These are phyloP conservation scores for Austroboletus eburneus DNA, from an alignment of 768 basidiomycete species.

Conservation along the genomic window DNA sequence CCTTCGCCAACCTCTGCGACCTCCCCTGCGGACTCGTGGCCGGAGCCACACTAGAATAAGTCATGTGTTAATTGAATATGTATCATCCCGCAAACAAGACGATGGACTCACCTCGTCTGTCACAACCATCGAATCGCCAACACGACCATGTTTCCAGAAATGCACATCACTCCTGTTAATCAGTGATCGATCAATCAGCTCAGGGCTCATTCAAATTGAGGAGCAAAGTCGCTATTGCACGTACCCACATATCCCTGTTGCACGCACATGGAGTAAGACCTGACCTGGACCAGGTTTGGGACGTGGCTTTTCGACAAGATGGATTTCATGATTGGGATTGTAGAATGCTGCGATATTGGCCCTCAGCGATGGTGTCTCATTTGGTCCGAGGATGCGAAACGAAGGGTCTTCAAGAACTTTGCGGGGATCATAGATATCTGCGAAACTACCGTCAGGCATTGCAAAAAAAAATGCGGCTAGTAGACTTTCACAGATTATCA, in stretches of 20 bases:
- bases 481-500: too few species aligned
- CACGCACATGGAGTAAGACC: constrained; percentile 60
- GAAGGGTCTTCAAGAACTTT: constrained; percentile 53
- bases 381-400: constrained; percentile 48
- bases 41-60: constrained; percentile 52
- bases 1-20: constrained; percentile 61
- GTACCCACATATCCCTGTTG: constrained; percentile 68
- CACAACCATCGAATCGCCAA: constrained; percentile 69
- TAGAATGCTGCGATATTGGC: constrained; percentile 64
- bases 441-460: constrained; percentile 25
- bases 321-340: constrained; percentile 58
- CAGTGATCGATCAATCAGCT: not conserved
- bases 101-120: constrained; percentile 49
- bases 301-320: constrained; percentile 62
- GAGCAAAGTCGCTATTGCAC: constrained; percentile 14
- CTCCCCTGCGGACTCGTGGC: constrained; percentile 69
- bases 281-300: constrained; percentile 60
- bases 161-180: constrained; percentile 75
- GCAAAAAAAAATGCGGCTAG: not conserved
- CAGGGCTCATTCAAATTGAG: not conserved
- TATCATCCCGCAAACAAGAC: not conserved
- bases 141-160: constrained; percentile 67
- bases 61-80: not conserved
- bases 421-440: constrained; percentile 51
- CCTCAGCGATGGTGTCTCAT: constrained; percentile 44